Base-by-base conservation (phyloP, 441 rosid species). In the Arabidopsis hybrid region DNA sequence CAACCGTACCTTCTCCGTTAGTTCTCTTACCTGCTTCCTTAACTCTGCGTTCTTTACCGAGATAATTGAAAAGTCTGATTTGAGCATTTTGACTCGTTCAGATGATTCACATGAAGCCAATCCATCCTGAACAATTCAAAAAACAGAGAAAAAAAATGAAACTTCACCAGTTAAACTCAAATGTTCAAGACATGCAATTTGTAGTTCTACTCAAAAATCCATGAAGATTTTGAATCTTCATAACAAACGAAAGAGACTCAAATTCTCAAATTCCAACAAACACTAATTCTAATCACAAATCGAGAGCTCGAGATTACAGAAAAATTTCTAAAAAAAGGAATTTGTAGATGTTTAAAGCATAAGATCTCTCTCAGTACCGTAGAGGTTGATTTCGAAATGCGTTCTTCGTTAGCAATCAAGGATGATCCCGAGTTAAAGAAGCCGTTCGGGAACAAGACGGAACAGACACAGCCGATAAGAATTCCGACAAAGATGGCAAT, bases 401-500 rank as follows among this genome's bases (percentile, higher is more conserved):
- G 83, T 76, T 65, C 74, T 76, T 65, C 74, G 58, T 56, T 64
- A 4, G 29, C 71, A 10, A 60, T 69, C 69, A 67, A 64, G 7
- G 86, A 64, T 8, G 75, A 67, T 67, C 38, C 66, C 26, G 85
- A 78, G 71, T 38, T 81, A 85, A 88, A 75, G 78, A 89, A 82
- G 3, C 97, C 94, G 38, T 80, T 82, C 42, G 97, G 97, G 77
- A 82, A 89, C 50, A 88, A 7, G 69, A 91, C 45, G 13, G 94
- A 86, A 40, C 86, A 82, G 59, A 87, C 75, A 74, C 91, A 89
- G 2, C 97, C 97, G 16, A 88, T 65, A 61, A 89, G 57, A 35
- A 90, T 79, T 35, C 97, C 99, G 58, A 94, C 67, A 26, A 78
- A 29, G 76, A 94, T 82, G 71, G 99, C 91, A 40, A 84, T 56